phyloP scores from a whole-genome alignment of 345 rosid genomes.

The Cardiospermum halicacabum region DNA sequence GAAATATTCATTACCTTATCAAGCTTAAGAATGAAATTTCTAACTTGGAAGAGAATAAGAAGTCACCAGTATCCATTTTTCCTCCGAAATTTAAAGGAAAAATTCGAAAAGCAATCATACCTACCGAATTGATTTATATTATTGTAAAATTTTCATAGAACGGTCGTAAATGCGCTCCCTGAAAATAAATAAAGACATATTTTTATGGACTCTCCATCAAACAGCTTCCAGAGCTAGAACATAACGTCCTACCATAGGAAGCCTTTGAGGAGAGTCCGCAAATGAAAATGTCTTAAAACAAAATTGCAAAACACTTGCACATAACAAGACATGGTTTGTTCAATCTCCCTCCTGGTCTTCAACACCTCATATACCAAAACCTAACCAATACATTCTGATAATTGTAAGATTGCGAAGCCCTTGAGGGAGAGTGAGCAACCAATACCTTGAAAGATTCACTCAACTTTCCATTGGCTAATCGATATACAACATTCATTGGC shows the following conservation, averaged over 20 bases:
- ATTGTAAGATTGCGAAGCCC: too few species aligned
- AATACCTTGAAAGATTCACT: constrained; percentile 21
- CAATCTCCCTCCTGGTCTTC: constrained; percentile 31
- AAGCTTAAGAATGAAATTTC: neutral
- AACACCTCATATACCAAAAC: neutral
- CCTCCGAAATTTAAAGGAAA: too few species aligned
- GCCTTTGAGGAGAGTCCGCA: constrained; percentile 33
- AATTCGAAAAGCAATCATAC: too few species aligned
- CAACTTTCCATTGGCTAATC: neutral
- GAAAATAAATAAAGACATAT: constrained; percentile 8
- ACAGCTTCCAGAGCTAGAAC: constrained; percentile 3
- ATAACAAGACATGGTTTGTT: constrained; percentile 12
- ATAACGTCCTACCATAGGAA: constrained; percentile 1
- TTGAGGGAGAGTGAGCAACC: constrained; percentile 36
- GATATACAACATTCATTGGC: neutral
- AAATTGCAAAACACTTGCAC: neutral
- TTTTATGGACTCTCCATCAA: constrained; percentile 21
- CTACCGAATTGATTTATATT: too few species aligned
- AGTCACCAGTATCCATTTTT: constrained; percentile 24
- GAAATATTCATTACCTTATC: neutral
- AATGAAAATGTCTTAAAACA: constrained; percentile 4
- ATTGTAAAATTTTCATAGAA: too few species aligned
- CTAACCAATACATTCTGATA: too few species aligned
- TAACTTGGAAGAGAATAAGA: neutral
- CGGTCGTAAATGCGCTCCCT: too few species aligned